Base-by-base conservation (phyloP, 176 grass and related monocot species). In the Eragrostis curvula region DNA sequence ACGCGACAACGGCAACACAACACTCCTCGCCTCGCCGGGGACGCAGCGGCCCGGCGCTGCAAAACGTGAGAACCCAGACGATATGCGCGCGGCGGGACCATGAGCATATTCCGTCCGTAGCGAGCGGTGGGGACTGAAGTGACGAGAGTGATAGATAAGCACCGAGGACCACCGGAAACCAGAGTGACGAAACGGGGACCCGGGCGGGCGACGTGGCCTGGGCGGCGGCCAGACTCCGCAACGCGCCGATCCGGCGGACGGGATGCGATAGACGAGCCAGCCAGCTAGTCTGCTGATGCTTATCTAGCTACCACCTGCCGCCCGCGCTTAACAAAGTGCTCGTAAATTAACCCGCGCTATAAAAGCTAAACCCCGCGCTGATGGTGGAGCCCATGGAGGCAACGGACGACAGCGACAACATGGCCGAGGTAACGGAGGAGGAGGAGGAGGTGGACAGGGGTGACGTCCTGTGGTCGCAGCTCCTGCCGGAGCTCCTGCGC, bases 401-500 rank as follows among this genome's bases (percentile, higher is more conserved):
- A 13, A 3, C 1, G 21, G 12, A 6, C 2, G 4, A 67, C 3
- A 68, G 21, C 6, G 41, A 45, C 11, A 45, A 24, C 11, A 45
- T 69, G 66, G 11, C 40, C 6, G 21, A 24, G 11, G 2, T 43
- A 10, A 23, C 12, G 12, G 24, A 21, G 42, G 55, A 21, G 42
- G 55, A 36, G 32, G 32, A 21, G 42, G 55, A 36, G 32, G 32
- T 13, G 42, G 55, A 18, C 16, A 43, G 10, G 17, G 61, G 0
- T 6, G 60, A 55, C n/a, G n/a, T n/a, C 20, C 59, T 2, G 21
- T 89, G 87, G 87, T 24, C 82, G 43, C 64, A 52, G 17, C 52
- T 86, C 39, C 87, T 63, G 8, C 83, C 47, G 42, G 87, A 89
- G 78, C 82, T 89, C 28, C 61, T 81, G 21, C 83, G 25, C 29